These are phyloP conservation scores for Torulaspora pretoriensis DNA, from an alignment of 1,139 yeast species.

Conservation along the genomic window DNA sequence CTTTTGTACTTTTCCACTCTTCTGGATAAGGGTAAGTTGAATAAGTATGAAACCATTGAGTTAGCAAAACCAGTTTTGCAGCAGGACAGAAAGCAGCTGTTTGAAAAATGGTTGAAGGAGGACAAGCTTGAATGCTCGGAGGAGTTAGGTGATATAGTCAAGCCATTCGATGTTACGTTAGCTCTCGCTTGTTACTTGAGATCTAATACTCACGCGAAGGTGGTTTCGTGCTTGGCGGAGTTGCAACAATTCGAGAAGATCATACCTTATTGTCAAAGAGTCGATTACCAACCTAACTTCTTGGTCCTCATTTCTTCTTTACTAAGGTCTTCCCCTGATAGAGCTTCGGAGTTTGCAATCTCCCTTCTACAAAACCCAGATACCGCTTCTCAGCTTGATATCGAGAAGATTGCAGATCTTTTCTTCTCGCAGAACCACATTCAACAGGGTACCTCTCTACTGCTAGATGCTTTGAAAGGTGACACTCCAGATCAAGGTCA, in stretches of 20 bases:
- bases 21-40: slow-evolving; percentile 87
- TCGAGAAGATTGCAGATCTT: slow-evolving; percentile 86
- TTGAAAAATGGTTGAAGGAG: slow-evolving; percentile 95
- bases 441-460: slow-evolving; percentile 98
- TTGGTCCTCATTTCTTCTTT: slow-evolving; percentile 86
- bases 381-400: slow-evolving; percentile 60
- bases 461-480: slow-evolving; percentile 90
- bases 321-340: slow-evolving; percentile 91
- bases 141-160: slow-evolving; percentile 94
- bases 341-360: slow-evolving; percentile 95
- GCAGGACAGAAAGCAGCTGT: slow-evolving; percentile 89
- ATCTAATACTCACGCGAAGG: slow-evolving; percentile 82
- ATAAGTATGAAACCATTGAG: slow-evolving; percentile 91
- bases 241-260: slow-evolving; percentile 95
- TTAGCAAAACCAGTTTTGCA: slow-evolving; percentile 93
- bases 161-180: slow-evolving; percentile 77
- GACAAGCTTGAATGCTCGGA: slow-evolving; percentile 91
- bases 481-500: slow-evolving; percentile 95
- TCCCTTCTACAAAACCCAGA: slow-evolving; percentile 66
- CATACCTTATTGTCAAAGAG: slow-evolving; percentile 88
- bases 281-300: slow-evolving; percentile 84
- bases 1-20: slow-evolving; percentile 88
- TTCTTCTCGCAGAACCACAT: slow-evolving; percentile 91
- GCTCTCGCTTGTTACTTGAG: slow-evolving; percentile 91
- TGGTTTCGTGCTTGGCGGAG: slow-evolving; percentile 89